These are phyloP conservation scores for Draba incana DNA, from an alignment of 345 rosid genomes.

Conservation along the genomic window DNA sequence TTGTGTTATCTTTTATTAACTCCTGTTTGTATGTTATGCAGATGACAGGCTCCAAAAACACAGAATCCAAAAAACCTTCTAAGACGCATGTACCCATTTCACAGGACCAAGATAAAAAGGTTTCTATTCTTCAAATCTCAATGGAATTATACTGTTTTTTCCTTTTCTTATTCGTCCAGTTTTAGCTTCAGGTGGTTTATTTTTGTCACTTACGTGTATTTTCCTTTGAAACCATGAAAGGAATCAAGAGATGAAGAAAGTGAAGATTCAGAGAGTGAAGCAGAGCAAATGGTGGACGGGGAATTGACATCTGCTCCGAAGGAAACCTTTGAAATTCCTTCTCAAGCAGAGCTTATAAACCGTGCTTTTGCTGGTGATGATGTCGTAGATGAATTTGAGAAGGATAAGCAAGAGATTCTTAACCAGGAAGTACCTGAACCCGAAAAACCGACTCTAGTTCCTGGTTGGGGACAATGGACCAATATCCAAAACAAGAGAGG, in stretches of 20 bases:
- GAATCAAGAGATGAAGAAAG: constrained; percentile 54
- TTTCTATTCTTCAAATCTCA: constrained; percentile 25
- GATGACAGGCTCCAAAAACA: constrained; percentile 53
- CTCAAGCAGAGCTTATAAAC: constrained; percentile 84
- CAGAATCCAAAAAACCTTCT: constrained; percentile 44
- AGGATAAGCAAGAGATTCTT: constrained; percentile 67
- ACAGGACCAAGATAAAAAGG: constrained; percentile 52
- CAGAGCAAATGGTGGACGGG: constrained; percentile 82
- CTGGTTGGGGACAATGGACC: constrained; percentile 98
- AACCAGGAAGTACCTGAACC: constrained; percentile 81
- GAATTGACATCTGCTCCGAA: constrained; percentile 56
- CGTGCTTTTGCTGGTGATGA: constrained; percentile 96
- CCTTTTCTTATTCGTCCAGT: constrained; percentile 1
- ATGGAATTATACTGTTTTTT: background rate
- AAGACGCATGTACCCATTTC: constrained; percentile 36
- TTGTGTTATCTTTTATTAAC: constrained; percentile 15
- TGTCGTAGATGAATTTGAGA: constrained; percentile 76
- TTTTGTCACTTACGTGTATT: constrained; percentile 7
- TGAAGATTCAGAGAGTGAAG: constrained; percentile 58
- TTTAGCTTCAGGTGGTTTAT: constrained; percentile 6
- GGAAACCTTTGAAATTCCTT: constrained; percentile 69
- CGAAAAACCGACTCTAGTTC: constrained; percentile 75
- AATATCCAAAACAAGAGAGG: constrained; percentile 75
- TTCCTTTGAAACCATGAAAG: constrained; percentile 42
- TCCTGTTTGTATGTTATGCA: constrained; percentile 38